phyloP scores from a whole-genome alignment of 257 asterid species.

The Eustoma russellianum region DNA sequence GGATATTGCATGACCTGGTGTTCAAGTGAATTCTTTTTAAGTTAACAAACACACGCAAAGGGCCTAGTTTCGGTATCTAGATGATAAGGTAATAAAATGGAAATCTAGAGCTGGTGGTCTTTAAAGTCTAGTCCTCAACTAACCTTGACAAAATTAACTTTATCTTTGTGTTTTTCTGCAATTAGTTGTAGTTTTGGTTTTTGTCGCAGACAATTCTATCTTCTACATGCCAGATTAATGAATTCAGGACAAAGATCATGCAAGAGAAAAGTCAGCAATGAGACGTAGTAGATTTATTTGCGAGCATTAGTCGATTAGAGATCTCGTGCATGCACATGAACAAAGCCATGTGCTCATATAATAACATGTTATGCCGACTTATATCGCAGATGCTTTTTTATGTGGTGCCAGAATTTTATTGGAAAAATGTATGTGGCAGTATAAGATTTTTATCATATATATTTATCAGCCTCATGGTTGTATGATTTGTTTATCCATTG shows the following conservation, averaged over 20 bases:
- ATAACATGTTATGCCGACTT: too few relatives aligned
- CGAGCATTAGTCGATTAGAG: background rate
- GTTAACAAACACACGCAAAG: too few relatives aligned
- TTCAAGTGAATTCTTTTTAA: background rate
- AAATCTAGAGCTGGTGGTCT: background rate
- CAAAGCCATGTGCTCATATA: too few relatives aligned
- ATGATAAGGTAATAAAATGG: background rate
- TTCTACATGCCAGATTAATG: background rate
- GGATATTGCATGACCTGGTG: background rate
- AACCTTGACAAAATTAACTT: background rate
- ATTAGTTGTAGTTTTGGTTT: background rate
- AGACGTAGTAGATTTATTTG: background rate
- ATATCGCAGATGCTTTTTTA: too few relatives aligned
- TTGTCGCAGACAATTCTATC: background rate
- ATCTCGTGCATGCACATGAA: too few relatives aligned
- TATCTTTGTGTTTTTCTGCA: background rate
- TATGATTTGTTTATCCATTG: too few relatives aligned
- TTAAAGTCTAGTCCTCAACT: slow-evolving; percentile 7
- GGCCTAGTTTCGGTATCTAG: too few relatives aligned
- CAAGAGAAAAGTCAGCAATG: background rate
- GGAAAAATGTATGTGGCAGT: too few relatives aligned
- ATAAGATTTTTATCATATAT: too few relatives aligned
- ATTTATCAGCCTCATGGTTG: too few relatives aligned
- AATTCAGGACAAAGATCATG: background rate
- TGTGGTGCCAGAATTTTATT: too few relatives aligned